These are phyloP conservation scores for Blastocystis sp. DNA, from an alignment of 352 stramenopile species.

Conservation along the genomic window DNA sequence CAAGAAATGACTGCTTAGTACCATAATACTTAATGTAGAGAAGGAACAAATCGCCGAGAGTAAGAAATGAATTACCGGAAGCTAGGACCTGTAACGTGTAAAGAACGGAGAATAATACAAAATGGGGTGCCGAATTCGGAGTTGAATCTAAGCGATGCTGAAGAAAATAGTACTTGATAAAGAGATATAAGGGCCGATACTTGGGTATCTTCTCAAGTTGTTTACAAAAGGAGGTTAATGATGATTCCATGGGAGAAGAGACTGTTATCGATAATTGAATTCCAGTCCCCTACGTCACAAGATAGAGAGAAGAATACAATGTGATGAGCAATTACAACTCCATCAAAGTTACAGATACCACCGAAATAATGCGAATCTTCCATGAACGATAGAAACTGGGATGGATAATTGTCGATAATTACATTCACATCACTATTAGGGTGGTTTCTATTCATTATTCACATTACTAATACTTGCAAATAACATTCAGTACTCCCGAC, in stretches of 20 bases:
- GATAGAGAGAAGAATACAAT: background rate
- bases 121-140: background rate
- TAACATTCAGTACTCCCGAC: constrained; percentile 12
- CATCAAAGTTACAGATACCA: background rate
- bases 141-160: background rate
- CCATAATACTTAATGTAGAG: background rate
- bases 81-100: background rate
- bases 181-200: background rate
- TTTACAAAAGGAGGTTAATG: background rate
- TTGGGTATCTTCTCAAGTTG: background rate
- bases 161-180: constrained; percentile 24
- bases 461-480: background rate
- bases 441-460: background rate
- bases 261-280: background rate
- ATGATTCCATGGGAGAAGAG: background rate
- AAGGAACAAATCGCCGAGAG: background rate
- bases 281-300: constrained; percentile 17
- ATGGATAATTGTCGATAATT: background rate
- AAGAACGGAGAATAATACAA: background rate
- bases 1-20: background rate
- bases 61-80: background rate
- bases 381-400: background rate
- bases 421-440: constrained; percentile 62
- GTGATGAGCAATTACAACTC: background rate
- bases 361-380: background rate